Evolutionary conservation across 805 yeast species (phyloP), one percentile per base, ranked within the genome.

Genomic region (Wickerhamiella musiphila): DNA sequence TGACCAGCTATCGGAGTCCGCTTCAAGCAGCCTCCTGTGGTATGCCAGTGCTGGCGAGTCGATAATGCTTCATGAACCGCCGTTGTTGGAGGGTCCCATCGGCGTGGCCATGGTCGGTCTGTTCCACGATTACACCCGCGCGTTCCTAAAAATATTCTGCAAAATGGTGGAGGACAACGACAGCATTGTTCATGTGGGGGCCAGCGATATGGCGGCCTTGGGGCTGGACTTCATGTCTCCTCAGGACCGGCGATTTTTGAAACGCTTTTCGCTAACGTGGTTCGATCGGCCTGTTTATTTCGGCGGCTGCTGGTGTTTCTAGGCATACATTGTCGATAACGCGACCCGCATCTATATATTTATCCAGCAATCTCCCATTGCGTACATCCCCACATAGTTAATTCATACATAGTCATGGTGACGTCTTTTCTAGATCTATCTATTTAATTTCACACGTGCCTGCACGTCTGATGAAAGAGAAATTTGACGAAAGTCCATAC

Each of bases 41-140:
- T 78, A 86, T 82, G 93, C 93, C 3, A 66, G 78, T 19, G 86
- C 90, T 1, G 93, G 90, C 6, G 77, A 73, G 37, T 60, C 63
- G 25, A 57, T 58, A 11, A 51, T 49, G 16, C 47, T 54, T 14
- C 54, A 57, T 12, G 41, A 32, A 28, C 40, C 43, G 8, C 31
- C 39, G n/a, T 27, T 38, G 12, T 15, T 63, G 25, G 53, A 49
- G 22, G 58, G 54, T 19, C 36, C 56, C 13, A 70, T 65, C 12
- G 61, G 55, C 1, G 40, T 52, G 11, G 43, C 41, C 6, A 41
- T 65, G 11, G 56, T 68, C 12, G 73, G 73, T 2, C 67, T 65
- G 42, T 68, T 68, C 49, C 73, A 67, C 39, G 52, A 54, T 22
- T 49, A 63, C 42, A 65, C 72, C 1, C 52, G 61, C 26, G 55